Conservation (phyloP, 2,329 filamentous ascomycete genomes). For the Xylariaceae sp. region DNA sequence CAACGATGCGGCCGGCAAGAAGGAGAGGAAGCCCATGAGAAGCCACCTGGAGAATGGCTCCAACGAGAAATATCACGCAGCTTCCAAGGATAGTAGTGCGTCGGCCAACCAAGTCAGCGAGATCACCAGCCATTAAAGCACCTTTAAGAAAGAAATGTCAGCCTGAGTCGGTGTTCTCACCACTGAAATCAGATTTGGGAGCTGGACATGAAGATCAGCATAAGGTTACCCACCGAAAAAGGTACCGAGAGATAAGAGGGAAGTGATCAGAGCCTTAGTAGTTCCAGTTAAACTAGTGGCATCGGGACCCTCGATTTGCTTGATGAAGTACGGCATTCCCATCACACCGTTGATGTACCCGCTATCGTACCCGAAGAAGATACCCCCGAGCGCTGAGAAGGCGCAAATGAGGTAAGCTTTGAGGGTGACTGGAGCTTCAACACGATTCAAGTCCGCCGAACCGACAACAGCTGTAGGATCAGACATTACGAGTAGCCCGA, state of each 20-base stretch:
- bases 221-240: conserved; percentile 62
- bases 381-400: conserved; percentile 44
- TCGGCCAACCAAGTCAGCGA: conserved; percentile 77
- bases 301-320: conserved; percentile 42
- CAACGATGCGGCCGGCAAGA: conserved; percentile 75
- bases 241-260: conserved; percentile 77
- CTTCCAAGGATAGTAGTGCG: conserved; percentile 74
- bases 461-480: conserved; percentile 41
- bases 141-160: conserved; percentile 41
- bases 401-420: conserved; percentile 53
- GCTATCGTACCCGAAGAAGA: conserved; percentile 49
- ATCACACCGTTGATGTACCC: conserved; percentile 49
- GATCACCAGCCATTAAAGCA: conserved; percentile 76
- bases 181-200: neutral
- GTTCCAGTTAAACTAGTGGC: conserved; percentile 45
- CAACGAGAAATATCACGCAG: conserved; percentile 73
- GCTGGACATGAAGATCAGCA: neutral
- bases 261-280: conserved; percentile 67
- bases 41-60: conserved; percentile 70
- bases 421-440: conserved; percentile 63
- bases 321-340: conserved; percentile 46
- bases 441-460: conserved; percentile 56
- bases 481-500: conserved; percentile 35
- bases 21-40: conserved; percentile 64
- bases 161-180: no score